Base-by-base conservation (phyloP, 805 yeast genomes). In the Ogataea angusta region DNA sequence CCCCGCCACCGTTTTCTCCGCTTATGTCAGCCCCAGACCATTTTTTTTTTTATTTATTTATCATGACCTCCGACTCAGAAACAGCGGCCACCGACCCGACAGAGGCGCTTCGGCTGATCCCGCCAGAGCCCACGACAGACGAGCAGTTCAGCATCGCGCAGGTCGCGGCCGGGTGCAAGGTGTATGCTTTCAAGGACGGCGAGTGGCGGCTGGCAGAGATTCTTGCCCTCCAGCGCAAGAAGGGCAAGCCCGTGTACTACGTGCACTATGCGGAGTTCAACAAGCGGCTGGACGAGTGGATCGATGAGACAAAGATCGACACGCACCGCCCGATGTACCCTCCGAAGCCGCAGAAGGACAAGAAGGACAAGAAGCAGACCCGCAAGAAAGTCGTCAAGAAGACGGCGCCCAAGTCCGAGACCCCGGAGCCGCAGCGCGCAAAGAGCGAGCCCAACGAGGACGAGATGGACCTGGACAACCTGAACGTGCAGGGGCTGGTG, bases 271-370 rank as follows among this genome's bases (percentile, higher is more conserved):
- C 80, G 38, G 96, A 90, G 52, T 93, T 82, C 70, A 93, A 93
- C 69, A 93, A 93, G 63, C 84, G 99, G 62, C 73, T 93, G 52
- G 99, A 93, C 67, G 99, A 93, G 62, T 91, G 98, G 98, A 78
- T 93, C 6, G 70, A 74, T 15, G 70, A 77, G 4, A 81, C 79
- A 26, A 72, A 95, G 38, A 80, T 93, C 9, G 86, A 88, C 59
- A 73, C 80, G 39, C 67, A 72, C n/a, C 68, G 79, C 40, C 87
- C 87, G 0, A 76, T 91, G 41, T 75, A 76, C 14, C 68, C 79
- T 48, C 96, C 96, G 0, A 79, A 76, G 48, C 79, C 80, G 0
- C 65, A 68, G 51, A 59, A 66, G 48, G 58, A 59, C 51, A 54
- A 49, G 48, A 54, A 47, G 18, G 49, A 41, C 38, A 46, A 46